Percentiles rank a stretch among this genome's conserved stretches.
phyloP scores from a whole-genome alignment of 331 rosid species.

The Prunus yedoensis region DNA sequence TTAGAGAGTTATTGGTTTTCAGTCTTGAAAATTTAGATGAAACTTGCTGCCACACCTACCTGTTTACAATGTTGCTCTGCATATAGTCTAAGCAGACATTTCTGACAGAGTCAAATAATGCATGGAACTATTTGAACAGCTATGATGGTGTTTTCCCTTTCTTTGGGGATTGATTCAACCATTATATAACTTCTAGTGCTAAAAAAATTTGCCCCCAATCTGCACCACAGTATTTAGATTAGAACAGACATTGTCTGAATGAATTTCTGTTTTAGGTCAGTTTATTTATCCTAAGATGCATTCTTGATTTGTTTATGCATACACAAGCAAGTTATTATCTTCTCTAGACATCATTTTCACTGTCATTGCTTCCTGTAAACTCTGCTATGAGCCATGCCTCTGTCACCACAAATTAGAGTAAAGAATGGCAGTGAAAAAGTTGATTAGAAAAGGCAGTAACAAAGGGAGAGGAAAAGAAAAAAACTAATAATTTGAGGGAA shows the following conservation, averaged over 20 bases:
- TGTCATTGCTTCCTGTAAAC: slow-evolving; percentile 15
- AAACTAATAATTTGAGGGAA: slow-evolving; percentile 19
- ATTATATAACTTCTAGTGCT: neutral
- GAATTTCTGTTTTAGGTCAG: neutral
- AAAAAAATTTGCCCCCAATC: neutral
- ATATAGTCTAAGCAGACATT: neutral
- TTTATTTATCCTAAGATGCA: neutral
- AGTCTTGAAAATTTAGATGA: neutral
- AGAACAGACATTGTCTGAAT: neutral
- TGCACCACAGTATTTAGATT: neutral
- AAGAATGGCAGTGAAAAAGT: slow-evolving; percentile 16
- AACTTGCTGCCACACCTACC: neutral
- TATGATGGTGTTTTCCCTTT: slow-evolving; percentile 4
- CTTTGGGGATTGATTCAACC: slow-evolving; percentile 1
- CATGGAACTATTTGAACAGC: slow-evolving; percentile 2
- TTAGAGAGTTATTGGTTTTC: neutral
- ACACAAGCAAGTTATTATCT: neutral
- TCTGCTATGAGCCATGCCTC: slow-evolving; percentile 34
- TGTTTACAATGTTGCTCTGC: slow-evolving; percentile 1
- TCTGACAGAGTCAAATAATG: slow-evolving; percentile 5
- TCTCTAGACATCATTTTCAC: slow-evolving; percentile 10
- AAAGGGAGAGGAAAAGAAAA: slow-evolving; percentile 6
- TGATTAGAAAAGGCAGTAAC: slow-evolving; percentile 29
- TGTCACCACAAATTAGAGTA: slow-evolving; percentile 22
- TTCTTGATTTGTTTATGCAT: neutral